Evolutionary conservation across 306 rosid species (phyloP), one percentile per base, ranked within the genome.

Genomic region (Cicer cuneatum): DNA sequence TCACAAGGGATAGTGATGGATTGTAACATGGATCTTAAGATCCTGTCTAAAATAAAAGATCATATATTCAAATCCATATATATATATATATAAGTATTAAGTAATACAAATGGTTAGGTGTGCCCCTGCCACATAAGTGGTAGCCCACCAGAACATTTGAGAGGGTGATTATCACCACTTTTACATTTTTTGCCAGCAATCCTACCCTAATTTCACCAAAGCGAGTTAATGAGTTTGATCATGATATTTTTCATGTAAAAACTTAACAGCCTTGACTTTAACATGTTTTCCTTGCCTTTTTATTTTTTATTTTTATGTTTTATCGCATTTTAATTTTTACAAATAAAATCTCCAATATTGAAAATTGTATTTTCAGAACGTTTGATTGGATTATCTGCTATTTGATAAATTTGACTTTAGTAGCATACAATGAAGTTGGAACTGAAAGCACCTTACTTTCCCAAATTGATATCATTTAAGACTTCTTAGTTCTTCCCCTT

Each of bases 351-450:
- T 42, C 45, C 56, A 57, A 57, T 8, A 12, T 6, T 15, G 57
- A 45, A 41, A 40, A 7, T 11, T 71, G 10, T 71, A 19, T 40
- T 57, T 58, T 45, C 58, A 29, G 77, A 35, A 72, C 42, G 13
- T 40, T 71, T 53, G n/a, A 41, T 40, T 58, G 68, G 45, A 19
- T 57, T 13, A 5, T 54, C 5, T 18, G 29, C 42, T 53, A 38
- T 52, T 52, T 10, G 37, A 7, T 66, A 10, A 46, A 7, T 41
- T 64, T 66, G 54, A 11, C 54, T 19, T 66, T 43, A 19, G 18
- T 40, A 64, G 37, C 51, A 64, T 41, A 16, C 37, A 5, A 64
- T 64, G 8, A 60, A 58, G 40, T 58, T 58, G 15, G 42, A 58
- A 15, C 43, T 14, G 49, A 9, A 42, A 6, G 38, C 33, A 37